Conservation (phyloP, 1,139 yeast genomes). For the Candida pseudoviswanathii region DNA sequence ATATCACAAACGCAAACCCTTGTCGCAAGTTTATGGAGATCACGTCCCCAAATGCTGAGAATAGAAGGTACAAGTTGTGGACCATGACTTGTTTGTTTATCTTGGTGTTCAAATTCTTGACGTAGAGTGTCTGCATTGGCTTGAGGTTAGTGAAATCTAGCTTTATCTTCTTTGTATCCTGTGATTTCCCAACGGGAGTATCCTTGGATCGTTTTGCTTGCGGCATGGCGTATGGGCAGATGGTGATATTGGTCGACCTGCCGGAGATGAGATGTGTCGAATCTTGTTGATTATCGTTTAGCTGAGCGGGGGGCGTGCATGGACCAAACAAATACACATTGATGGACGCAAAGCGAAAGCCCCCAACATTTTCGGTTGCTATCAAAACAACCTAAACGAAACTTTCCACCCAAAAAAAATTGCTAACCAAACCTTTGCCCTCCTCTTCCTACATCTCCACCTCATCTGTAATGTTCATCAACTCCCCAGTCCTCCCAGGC, state of each 20-base stretch:
- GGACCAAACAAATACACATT: too few relatives aligned
- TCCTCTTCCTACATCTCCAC: neutral
- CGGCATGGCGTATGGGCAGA: neutral
- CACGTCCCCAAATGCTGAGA: slow-evolving; percentile 70
- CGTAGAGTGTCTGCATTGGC: slow-evolving; percentile 55
- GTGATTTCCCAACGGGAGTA: neutral
- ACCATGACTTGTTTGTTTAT: slow-evolving; percentile 48
- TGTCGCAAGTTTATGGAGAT: slow-evolving; percentile 56
- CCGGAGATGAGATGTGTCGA: neutral
- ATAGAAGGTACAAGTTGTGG: slow-evolving; percentile 60
- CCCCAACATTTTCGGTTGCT: neutral
- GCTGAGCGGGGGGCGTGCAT: too few relatives aligned
- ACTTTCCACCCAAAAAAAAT: neutral
- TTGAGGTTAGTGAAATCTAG: slow-evolving; percentile 15
- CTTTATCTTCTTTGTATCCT: slow-evolving; percentile 12
- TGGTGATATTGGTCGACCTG: neutral
- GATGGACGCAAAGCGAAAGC: neutral
- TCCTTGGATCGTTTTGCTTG: neutral
- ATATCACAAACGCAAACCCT: slow-evolving; percentile 78
- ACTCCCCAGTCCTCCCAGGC: slow-evolving; percentile 6
- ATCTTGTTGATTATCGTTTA: too few relatives aligned
- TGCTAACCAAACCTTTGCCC: neutral
- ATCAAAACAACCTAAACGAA: neutral
- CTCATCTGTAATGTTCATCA: slow-evolving; percentile 1
- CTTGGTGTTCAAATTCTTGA: slow-evolving; percentile 68